phyloP scores from a whole-genome alignment of 257 asterid genomes.

The Fraxinus pennsylvanica region DNA sequence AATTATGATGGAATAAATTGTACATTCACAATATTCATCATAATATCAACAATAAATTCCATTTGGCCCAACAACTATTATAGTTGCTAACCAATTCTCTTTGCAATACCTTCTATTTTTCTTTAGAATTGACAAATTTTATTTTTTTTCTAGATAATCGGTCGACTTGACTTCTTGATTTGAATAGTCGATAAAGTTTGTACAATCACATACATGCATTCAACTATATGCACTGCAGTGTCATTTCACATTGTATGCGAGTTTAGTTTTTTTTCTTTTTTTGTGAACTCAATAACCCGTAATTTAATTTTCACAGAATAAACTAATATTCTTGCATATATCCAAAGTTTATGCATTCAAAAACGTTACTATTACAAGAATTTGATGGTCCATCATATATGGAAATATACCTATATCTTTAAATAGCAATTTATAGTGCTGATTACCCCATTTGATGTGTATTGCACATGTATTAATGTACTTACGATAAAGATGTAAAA shows the following conservation, averaged over 20 bases:
- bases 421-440: background rate
- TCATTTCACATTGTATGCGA: background rate
- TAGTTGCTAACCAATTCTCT: background rate
- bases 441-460: background rate
- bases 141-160: background rate
- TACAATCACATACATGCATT: background rate
- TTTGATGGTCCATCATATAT: background rate
- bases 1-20: constrained; percentile 27
- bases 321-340: background rate
- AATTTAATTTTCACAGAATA: background rate
- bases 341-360: background rate
- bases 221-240: no score
- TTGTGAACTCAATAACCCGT: background rate
- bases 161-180: background rate
- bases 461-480: background rate
- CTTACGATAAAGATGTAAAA: background rate
- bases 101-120: background rate
- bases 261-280: no score
- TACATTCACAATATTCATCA: constrained; percentile 22
- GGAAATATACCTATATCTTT: background rate
- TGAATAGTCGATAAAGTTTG: background rate
- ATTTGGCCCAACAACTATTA: background rate
- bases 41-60: background rate
- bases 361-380: background rate
- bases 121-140: background rate